Evolutionary conservation across 176 grass and related monocot species (phyloP).

Genomic region (Zoysia japonica): DNA sequence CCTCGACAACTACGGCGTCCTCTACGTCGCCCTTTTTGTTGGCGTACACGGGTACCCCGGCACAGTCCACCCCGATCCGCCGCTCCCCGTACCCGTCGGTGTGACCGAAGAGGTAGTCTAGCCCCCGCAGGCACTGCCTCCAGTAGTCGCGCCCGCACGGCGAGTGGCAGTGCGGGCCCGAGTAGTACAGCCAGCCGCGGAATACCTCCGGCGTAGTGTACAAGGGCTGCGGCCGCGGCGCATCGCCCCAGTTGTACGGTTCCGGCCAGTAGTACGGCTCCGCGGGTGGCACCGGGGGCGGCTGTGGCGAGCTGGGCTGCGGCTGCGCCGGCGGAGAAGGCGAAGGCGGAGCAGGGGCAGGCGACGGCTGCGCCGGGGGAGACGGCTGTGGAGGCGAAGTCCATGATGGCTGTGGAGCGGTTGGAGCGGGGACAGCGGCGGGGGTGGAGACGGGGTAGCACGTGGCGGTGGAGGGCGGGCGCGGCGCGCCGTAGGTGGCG

Average conservation of each 20-base stretch:
- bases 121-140: constrained; percentile 64
- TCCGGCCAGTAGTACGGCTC: constrained; percentile 61
- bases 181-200: constrained; percentile 49
- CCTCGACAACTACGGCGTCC: constrained; percentile 60
- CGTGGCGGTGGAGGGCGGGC: constrained; percentile 43
- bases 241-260: constrained; percentile 59
- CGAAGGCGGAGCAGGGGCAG: not conserved
- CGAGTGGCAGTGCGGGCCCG: not conserved
- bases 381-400: not conserved
- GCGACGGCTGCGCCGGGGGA: not conserved
- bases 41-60: constrained; percentile 76
- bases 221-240: not conserved
- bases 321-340: constrained; percentile 1
- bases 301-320: not conserved
- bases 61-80: constrained; percentile 48
- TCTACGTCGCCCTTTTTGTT: constrained; percentile 55
- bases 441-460: constrained; percentile 48
- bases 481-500: constrained; percentile 59
- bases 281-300: constrained; percentile 21
- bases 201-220: constrained; percentile 67
- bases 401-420: constrained; percentile 3
- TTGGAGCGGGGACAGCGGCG: not conserved
- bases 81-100: constrained; percentile 83
- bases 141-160: constrained; percentile 57
- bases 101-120: constrained; percentile 92